Conservation (phyloP, 2,329 filamentous ascomycete genomes). For the Furcasterigmium furcatum region DNA sequence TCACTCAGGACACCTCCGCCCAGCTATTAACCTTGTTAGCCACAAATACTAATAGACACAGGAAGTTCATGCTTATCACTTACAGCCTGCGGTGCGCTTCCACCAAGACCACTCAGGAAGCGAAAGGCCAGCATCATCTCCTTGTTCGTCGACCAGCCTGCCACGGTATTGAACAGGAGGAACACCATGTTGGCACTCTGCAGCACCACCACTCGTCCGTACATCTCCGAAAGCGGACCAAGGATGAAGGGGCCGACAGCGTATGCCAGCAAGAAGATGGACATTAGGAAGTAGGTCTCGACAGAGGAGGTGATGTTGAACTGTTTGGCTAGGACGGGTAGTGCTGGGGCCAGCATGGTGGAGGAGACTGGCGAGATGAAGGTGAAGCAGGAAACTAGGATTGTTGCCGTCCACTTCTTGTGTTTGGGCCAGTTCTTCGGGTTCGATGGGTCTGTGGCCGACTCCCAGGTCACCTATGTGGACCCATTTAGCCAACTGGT, state of each 20-base stretch:
- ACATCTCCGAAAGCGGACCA: slow-evolving; percentile 49
- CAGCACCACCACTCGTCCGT: slow-evolving; percentile 42
- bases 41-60: not conserved
- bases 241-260: slow-evolving; percentile 49
- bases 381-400: slow-evolving; percentile 36
- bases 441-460: slow-evolving; percentile 34
- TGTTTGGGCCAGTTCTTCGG: slow-evolving; percentile 42
- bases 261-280: slow-evolving; percentile 57
- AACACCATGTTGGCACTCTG: slow-evolving; percentile 46
- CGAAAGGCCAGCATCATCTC: slow-evolving; percentile 46
- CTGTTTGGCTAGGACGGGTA: slow-evolving; percentile 38
- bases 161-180: slow-evolving; percentile 51
- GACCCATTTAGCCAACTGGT: not conserved
- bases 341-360: slow-evolving; percentile 45
- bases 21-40: slow-evolving; percentile 18
- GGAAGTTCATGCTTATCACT: slow-evolving; percentile 2
- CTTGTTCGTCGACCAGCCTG: slow-evolving; percentile 42
- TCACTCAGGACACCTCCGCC: slow-evolving; percentile 46
- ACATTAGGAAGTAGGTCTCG: slow-evolving; percentile 49
- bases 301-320: slow-evolving; percentile 38
- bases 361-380: slow-evolving; percentile 56
- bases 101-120: slow-evolving; percentile 43
- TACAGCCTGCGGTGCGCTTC: slow-evolving; percentile 41
- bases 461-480: slow-evolving; percentile 36
- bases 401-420: slow-evolving; percentile 29